Evolutionary conservation across 345 rosid species (phyloP).

Genomic region (Brassica incana): DNA sequence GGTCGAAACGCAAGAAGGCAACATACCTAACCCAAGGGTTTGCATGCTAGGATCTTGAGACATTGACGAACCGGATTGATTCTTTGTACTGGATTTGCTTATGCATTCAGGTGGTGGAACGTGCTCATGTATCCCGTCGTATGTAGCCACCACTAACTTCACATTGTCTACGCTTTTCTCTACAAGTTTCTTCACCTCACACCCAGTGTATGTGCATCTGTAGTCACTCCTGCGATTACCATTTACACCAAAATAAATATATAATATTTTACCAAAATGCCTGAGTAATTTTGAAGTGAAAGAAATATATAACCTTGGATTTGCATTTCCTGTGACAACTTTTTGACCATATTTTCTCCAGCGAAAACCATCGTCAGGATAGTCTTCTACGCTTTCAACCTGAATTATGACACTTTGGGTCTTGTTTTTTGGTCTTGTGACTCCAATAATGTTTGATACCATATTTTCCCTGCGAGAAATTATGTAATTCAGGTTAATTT

Average conservation of each 20-base stretch:
- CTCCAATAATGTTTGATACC: constrained; percentile 26
- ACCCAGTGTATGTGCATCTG: constrained; percentile 18
- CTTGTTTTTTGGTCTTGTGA: constrained; percentile 2
- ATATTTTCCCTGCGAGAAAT: not conserved
- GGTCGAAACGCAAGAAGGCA: not conserved
- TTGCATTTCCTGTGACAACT: constrained; percentile 30
- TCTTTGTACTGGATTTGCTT: no score
- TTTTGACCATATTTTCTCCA: constrained; percentile 23
- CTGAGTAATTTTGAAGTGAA: not conserved
- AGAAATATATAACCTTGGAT: constrained; percentile 28
- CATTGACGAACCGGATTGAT: not conserved
- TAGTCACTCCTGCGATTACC: constrained; percentile 28
- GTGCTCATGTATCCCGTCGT: constrained; percentile 32
- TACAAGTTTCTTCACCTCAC: constrained; percentile 33
- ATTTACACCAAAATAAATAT: not conserved
- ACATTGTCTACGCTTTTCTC: constrained; percentile 33
- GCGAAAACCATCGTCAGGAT: constrained; percentile 19
- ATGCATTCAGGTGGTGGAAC: constrained; percentile 1
- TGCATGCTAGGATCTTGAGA: not conserved
- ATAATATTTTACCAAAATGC: not conserved
- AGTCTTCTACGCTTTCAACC: constrained; percentile 11
- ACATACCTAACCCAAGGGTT: not conserved
- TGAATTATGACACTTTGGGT: constrained; percentile 22
- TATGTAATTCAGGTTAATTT: not conserved
- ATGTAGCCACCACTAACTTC: constrained; percentile 14